Evolutionary conservation across 371 early-diverging fungal species (phyloP), one percentile per base, ranked within the genome.

Genomic region (Batkoa obscura): DNA sequence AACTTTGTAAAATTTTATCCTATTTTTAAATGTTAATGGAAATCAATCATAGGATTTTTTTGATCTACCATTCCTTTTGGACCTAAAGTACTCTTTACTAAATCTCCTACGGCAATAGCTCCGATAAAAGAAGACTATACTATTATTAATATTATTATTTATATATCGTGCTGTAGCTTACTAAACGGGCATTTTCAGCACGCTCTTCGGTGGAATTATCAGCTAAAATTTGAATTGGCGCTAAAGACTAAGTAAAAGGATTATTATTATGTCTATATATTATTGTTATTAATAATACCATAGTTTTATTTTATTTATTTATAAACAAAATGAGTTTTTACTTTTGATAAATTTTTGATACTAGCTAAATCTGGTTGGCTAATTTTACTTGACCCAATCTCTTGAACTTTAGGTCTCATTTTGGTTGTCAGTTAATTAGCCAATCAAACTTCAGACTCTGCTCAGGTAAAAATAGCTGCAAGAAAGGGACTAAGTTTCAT

Each of bases 1-100:
- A 74, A 52, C 98, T 88, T 68, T 97, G 92, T 66, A 99, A 86
- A 61, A 97, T 91, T 73, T 97, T 97, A 78, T 97, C 88, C 86
- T 85, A 60, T 10, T 48, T 3, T 36, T 35, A 35, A 41, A 33
- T 48, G n/a, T n/a, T 32, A 45, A 17, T 23, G n/a, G 54, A 47
- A 36, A 17, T 15, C 12, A 30, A 39, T 33, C 0, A 49, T 37
- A 9, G 13, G 36, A 85, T 72, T 41, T 84, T 75, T 50, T 79
- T 78, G 37, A 57, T 63, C 61, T 74, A 81, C 88, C 86, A 81
- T 86, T 62, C 85, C 88, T 66, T 84, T 84, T 58, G 88, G 88
- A 4, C 88, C 86, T 34, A 88, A 72, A 10, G 88, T 85, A 65
- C 85, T 84, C 67, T 95, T 98, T 56, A 99, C 89, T 58, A 99